These are phyloP conservation scores for Alternaria dauci DNA, from an alignment of 2,329 filamentous ascomycete species.

Conservation along the genomic window DNA sequence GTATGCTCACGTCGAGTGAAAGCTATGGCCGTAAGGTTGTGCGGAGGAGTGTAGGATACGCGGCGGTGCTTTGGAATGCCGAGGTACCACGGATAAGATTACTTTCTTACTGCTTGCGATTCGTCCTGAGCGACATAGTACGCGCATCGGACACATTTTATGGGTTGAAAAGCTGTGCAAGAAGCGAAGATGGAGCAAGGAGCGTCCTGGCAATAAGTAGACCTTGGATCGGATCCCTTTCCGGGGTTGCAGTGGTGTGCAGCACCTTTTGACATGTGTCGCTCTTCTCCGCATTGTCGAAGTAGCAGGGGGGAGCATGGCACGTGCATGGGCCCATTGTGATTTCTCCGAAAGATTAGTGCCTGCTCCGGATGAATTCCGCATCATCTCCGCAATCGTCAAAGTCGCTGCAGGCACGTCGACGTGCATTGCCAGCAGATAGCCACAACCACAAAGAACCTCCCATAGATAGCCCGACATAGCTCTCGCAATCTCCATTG, in stretches of 20 bases:
- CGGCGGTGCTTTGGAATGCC: conserved; percentile 22
- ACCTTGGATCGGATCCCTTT: not conserved
- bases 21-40: conserved; percentile 31
- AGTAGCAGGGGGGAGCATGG: not conserved
- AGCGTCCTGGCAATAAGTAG: not conserved
- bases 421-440: conserved; percentile 22
- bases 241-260: not conserved
- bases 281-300: conserved; percentile 9
- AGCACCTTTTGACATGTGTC: conserved; percentile 1
- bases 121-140: not conserved
- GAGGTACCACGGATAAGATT: conserved; percentile 30
- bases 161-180: not conserved
- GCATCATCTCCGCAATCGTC: conserved; percentile 27
- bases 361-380: conserved; percentile 9
- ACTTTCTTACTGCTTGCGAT: conserved; percentile 10
- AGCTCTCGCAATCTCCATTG: not conserved
- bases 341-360: not conserved
- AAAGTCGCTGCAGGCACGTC: conserved; percentile 24
- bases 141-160: conserved; percentile 1
- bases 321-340: conserved; percentile 9
- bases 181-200: not conserved
- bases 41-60: conserved; percentile 10
- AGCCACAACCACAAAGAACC: not conserved
- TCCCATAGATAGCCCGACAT: not conserved
- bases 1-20: conserved; percentile 25